phyloP scores from a whole-genome alignment of 2,329 filamentous ascomycete species.

The Pseudogymnoascus sp. region DNA sequence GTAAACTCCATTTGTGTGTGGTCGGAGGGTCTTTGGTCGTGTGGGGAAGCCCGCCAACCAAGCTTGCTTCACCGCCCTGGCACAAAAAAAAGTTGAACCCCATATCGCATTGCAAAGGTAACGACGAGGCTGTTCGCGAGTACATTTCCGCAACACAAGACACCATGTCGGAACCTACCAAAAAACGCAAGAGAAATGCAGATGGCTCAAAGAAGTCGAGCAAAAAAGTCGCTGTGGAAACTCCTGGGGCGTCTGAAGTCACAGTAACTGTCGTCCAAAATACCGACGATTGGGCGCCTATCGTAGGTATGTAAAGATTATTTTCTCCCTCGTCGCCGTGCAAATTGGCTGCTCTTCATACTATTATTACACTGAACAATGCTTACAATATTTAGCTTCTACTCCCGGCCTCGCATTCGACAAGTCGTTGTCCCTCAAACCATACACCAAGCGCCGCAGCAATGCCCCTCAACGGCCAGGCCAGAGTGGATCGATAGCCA shows the following conservation, averaged over 20 bases:
- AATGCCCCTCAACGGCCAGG: conserved; percentile 20
- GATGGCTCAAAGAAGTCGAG: conserved; percentile 36
- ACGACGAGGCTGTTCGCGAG: background rate
- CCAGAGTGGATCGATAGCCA: conserved; percentile 23
- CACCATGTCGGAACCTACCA: conserved; percentile 24
- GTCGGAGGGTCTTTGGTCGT: background rate
- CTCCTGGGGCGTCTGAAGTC: conserved; percentile 31
- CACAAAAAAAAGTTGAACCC: conserved; percentile 11
- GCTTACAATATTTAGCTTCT: conserved; percentile 24
- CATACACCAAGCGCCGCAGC: conserved; percentile 26
- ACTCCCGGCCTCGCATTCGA: conserved; percentile 29
- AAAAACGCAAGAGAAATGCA: conserved; percentile 48
- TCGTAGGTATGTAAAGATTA: conserved; percentile 40
- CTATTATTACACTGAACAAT: background rate
- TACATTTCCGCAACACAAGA: conserved; percentile 6
- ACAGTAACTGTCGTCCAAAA: conserved; percentile 41
- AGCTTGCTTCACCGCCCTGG: conserved; percentile 6
- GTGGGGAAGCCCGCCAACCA: background rate
- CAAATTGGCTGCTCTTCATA: background rate
- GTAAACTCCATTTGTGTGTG: background rate
- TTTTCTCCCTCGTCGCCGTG: background rate
- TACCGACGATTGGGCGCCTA: conserved; percentile 42
- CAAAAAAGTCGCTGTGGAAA: conserved; percentile 45
- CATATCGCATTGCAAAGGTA: background rate
- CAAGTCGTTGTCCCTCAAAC: conserved; percentile 25